These are phyloP conservation scores for Puccinia sorghi DNA, from an alignment of 1,284 basidiomycete genomes.

Conservation along the genomic window DNA sequence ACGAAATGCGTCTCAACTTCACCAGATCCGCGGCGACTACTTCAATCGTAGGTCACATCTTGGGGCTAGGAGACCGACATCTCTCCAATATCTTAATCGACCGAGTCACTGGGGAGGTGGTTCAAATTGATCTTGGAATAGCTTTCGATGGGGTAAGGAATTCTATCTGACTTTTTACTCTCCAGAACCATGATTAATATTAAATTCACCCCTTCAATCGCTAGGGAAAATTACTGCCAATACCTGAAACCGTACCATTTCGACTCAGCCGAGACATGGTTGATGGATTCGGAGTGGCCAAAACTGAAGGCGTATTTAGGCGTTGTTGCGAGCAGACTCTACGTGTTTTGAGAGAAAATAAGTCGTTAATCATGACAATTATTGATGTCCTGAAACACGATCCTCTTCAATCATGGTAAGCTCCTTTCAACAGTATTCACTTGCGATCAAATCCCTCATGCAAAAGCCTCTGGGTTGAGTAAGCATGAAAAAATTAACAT, in stretches of 20 bases:
- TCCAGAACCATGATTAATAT: not conserved
- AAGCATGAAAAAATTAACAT: constrained; percentile 27
- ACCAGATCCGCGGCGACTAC: constrained; percentile 87
- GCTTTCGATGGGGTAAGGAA: constrained; percentile 73
- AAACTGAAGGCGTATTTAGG: constrained; percentile 90
- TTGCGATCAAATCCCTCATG: not conserved
- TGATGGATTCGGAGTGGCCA: constrained; percentile 87
- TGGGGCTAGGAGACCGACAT: constrained; percentile 92
- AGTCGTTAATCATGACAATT: constrained; percentile 86
- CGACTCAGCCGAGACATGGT: constrained; percentile 89
- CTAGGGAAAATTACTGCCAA: constrained; percentile 75
- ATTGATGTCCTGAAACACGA: constrained; percentile 97
- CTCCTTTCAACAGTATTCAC: not conserved
- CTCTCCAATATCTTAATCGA: constrained; percentile 90
- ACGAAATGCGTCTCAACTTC: constrained; percentile 86
- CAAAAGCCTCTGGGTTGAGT: constrained; percentile 47
- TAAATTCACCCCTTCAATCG: not conserved
- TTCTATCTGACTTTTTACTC: not conserved
- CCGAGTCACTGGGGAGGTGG: constrained; percentile 75
- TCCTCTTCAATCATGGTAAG: constrained; percentile 85
- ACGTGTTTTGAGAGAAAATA: constrained; percentile 79
- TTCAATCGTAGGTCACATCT: constrained; percentile 88
- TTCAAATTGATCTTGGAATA: constrained; percentile 94
- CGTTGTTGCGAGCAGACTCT: constrained; percentile 92
- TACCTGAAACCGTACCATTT: constrained; percentile 91